These are phyloP conservation scores for Clitopilus hobsonii DNA, from an alignment of 768 basidiomycete species.

Conservation along the genomic window DNA sequence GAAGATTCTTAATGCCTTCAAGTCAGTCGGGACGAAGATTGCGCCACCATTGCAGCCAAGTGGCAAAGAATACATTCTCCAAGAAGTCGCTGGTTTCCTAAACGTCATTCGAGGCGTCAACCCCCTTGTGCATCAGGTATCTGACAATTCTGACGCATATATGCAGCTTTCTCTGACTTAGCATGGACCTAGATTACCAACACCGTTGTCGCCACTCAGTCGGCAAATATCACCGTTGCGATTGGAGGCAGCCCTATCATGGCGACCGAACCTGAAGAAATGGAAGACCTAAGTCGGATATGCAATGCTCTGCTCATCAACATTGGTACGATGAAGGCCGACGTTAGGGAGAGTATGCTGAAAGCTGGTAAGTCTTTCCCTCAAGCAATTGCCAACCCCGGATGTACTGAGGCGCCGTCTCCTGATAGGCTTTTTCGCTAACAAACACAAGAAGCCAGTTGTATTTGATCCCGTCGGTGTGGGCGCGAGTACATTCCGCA, in stretches of 20 bases:
- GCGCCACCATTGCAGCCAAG: background rate
- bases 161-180: background rate
- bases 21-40: constrained; percentile 10
- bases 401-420: background rate
- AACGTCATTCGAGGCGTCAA: constrained; percentile 40
- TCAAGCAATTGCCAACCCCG: background rate
- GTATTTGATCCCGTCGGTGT: constrained; percentile 92
- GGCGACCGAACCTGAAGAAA: constrained; percentile 81
- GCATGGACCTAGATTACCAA: constrained; percentile 69
- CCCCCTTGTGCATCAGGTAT: constrained; percentile 82
- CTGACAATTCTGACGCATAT: background rate
- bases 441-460: constrained; percentile 65
- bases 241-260: constrained; percentile 91
- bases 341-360: constrained; percentile 68
- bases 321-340: constrained; percentile 69
- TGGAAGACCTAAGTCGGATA: constrained; percentile 67
- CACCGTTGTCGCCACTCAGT: constrained; percentile 83
- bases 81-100: constrained; percentile 46
- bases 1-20: constrained; percentile 40
- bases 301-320: constrained; percentile 76
- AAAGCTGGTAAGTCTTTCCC: constrained; percentile 48
- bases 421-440: constrained; percentile 49
- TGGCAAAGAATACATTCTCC: constrained; percentile 28
- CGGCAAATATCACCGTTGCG: constrained; percentile 86
- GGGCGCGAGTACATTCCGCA: constrained; percentile 75